A percentile compares a stretch with the other conserved stretches of the same genome.
Conservation (phyloP, 805 yeast genomes). For the Nakazawaea populi region DNA sequence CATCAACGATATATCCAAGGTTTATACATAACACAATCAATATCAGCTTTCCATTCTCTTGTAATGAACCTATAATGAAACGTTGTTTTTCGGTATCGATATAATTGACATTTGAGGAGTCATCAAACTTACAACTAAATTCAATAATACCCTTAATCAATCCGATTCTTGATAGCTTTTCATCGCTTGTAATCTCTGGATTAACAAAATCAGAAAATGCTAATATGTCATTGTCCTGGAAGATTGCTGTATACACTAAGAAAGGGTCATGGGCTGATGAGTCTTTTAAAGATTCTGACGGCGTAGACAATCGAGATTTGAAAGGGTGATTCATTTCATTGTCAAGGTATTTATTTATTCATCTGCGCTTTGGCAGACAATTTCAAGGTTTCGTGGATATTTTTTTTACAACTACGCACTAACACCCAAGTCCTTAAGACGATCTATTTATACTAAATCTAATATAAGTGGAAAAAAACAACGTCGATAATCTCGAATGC, state of each 20-base stretch:
- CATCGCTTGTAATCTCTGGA: not conserved
- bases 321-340: constrained; percentile 1
- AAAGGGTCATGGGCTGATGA: not conserved
- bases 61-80: not conserved
- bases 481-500: not conserved
- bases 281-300: not conserved
- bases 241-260: not conserved
- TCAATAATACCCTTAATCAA: constrained; percentile 8
- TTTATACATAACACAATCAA: constrained; percentile 2
- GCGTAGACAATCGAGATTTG: not conserved
- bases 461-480: too few relatives aligned
- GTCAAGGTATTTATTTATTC: not conserved
- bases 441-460: too few relatives aligned
- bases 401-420: too few relatives aligned
- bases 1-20: not conserved
- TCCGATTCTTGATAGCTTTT: constrained; percentile 5
- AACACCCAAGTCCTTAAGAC: too few relatives aligned
- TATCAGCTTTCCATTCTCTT: not conserved
- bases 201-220: not conserved
- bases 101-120: not conserved
- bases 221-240: constrained; percentile 1
- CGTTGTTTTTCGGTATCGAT: constrained; percentile 9
- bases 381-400: too few relatives aligned
- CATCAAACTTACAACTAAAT: constrained; percentile 7
- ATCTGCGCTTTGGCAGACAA: too few relatives aligned